Base-by-base conservation (phyloP, 768 basidiomycete species). In the Russula abietina region DNA sequence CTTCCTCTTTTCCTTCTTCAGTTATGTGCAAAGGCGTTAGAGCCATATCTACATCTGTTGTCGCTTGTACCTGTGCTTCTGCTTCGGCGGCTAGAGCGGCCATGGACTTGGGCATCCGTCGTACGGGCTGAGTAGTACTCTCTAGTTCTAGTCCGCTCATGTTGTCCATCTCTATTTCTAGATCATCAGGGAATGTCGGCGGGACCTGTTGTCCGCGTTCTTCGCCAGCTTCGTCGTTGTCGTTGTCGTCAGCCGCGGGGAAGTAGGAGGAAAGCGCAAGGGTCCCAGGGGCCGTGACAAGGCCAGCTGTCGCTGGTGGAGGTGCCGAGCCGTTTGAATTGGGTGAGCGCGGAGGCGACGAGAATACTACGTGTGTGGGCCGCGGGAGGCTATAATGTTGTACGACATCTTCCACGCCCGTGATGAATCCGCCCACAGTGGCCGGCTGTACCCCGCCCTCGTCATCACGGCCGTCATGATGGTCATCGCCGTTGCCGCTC, bases 321-420 rank as follows among this genome's bases (percentile, higher is more conserved):
- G 49, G 36, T 6, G 48, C 32, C 12, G 38, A 52, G 22, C 17
- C 17, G 24, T 3, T 43, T n/a, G 59, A 11, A 17, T 46, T 33
- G n/a, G 60, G 64, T 1, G 64, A 55, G 57, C 50, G 55, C n/a
- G 60, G 66, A 33, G 64, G 64, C 4, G 67, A 66, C 5, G 60
- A 36, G 43, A 67, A 64, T 4, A 59, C 66, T 32, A 56, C 71
- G 68, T 69, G 72, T 8, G 77, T 79, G 69, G 81, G 80, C 65
- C 83, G 84, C 1, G 91, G 91, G 30, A 93, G 75, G 61, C 80
- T 80, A 71, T 84, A 93, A 2, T 83, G 81, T 71, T 87, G 77
- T 2, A 93, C 88, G 57, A 92, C 86, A 62, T 82, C 84, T 68
- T 87, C 88, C 8, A 84, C 87, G 16, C 79, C 84, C 8, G 82